Evolutionary conservation across 1,284 basidiomycete genomes (phyloP), one percentile per base, ranked within the genome.

Genomic region (Lentinula novae-zelandiae): DNA sequence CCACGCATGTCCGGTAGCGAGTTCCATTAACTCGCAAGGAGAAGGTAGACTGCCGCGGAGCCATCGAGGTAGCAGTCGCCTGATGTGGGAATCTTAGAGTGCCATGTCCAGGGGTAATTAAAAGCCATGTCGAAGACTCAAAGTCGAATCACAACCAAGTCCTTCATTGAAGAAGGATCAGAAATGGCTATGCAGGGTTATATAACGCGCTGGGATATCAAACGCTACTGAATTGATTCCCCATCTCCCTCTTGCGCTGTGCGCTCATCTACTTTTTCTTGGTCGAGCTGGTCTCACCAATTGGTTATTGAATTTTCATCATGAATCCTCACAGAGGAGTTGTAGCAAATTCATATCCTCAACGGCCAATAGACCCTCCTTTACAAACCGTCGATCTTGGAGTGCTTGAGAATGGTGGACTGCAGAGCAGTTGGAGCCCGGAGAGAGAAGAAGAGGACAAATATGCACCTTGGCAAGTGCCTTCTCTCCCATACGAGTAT

Each of bases 261-360:
- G 60, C 60, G 60, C 60, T 38, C 53, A 51, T 38, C 46, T 22
- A 27, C 31, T 34, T 40, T 42, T 46, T 53, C 39, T 27, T 57
- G 60, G 53, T 60, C 27, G 60, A 60, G 60, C 60, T 56, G 60
- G 60, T 48, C 60, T 61, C 60, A 56, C 60, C 49, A 54, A 57
- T 57, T 56, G 54, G 54, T 42, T 40, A 56, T 46, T 56, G 54
- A 56, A 46, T 56, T 42, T 42, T 31, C 22, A 17, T 34, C 31
- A 56, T 61, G 53, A 46, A 52, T 57, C 53, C 59, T 60, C 53
- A 60, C 42, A 22, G 10, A 60, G 44, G 58, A 50, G 17, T n/a
- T 46, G 20, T 46, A 31, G 17, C 38, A 27, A 60, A 56, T 55
- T 53, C 44, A 31, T 39, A 60, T 57, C 60, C 36, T 52, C 54